These are phyloP conservation scores for Austroboletus festivus DNA, from an alignment of 768 basidiomycete genomes.

Conservation along the genomic window DNA sequence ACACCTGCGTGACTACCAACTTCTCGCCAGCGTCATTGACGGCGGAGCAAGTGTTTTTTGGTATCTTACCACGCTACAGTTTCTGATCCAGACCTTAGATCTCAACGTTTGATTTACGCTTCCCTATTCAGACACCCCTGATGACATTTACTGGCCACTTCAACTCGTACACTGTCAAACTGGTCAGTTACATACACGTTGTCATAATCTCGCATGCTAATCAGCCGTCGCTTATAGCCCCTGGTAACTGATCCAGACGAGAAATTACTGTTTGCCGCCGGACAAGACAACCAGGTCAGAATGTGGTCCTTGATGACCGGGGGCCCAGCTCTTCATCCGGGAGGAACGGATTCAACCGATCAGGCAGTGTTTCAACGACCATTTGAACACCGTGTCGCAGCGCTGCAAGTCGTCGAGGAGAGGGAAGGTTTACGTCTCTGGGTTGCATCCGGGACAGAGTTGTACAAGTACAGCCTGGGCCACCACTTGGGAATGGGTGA, in stretches of 20 bases:
- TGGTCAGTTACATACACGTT: slow-evolving; percentile 45
- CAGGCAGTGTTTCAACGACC: slow-evolving; percentile 32
- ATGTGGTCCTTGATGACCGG: slow-evolving; percentile 68
- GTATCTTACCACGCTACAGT: background rate
- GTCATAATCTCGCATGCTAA: background rate
- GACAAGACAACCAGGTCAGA: slow-evolving; percentile 60
- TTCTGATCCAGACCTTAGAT: slow-evolving; percentile 42
- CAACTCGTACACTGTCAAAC: slow-evolving; percentile 48
- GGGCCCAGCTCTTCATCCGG: slow-evolving; percentile 23
- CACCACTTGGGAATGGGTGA: slow-evolving; percentile 28
- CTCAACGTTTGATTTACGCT: slow-evolving; percentile 62
- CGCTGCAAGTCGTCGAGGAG: slow-evolving; percentile 50
- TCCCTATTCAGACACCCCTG: slow-evolving; percentile 42
- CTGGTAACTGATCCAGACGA: slow-evolving; percentile 54
- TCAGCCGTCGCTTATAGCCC: slow-evolving; percentile 43
- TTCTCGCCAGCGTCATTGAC: slow-evolving; percentile 57
- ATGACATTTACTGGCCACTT: slow-evolving; percentile 52
- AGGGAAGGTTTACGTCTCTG: slow-evolving; percentile 45
- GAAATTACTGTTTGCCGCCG: slow-evolving; percentile 64
- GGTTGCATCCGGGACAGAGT: slow-evolving; percentile 43
- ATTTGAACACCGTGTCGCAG: slow-evolving; percentile 39
- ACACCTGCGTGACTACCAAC: slow-evolving; percentile 45
- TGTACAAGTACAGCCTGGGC: slow-evolving; percentile 53
- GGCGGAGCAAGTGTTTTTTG: slow-evolving; percentile 47
- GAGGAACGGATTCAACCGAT: background rate